Evolutionary conservation across 345 rosid species (phyloP).

Genomic region (Populus pruinosa): DNA sequence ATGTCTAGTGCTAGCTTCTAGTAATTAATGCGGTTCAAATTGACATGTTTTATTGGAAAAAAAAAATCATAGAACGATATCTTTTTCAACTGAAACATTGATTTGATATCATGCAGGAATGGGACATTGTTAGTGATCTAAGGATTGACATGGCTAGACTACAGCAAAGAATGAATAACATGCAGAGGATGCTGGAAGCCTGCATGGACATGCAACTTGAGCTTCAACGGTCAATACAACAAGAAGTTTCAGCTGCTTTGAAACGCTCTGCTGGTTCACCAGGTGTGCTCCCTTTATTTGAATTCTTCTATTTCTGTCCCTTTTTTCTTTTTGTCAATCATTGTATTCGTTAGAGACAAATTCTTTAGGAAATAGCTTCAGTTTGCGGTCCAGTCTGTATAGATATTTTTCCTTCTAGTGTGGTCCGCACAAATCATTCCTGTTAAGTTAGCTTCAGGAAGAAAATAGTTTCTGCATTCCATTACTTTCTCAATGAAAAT

Average conservation of each 20-base stretch:
- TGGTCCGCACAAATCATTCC: neutral
- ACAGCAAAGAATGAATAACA: slow-evolving; percentile 88
- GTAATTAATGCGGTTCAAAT: neutral
- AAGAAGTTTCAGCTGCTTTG: slow-evolving; percentile 85
- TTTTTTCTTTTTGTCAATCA: neutral
- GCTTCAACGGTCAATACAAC: slow-evolving; percentile 83
- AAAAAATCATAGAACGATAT: neutral
- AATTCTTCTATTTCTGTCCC: neutral
- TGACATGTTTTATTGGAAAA: neutral
- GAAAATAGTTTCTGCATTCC: neutral
- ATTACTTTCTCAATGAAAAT: neutral
- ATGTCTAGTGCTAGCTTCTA: neutral
- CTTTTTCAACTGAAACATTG: neutral
- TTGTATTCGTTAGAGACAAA: neutral
- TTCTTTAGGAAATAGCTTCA: neutral
- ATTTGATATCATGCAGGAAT: slow-evolving; percentile 51
- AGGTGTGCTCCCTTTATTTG: slow-evolving; percentile 37
- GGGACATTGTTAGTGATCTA: slow-evolving; percentile 76
- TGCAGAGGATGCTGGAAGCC: slow-evolving; percentile 89
- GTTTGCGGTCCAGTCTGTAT: neutral
- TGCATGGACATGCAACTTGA: slow-evolving; percentile 99
- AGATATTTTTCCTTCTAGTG: neutral
- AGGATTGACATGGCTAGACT: slow-evolving; percentile 88
- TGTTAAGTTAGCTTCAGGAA: neutral
- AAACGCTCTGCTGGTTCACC: slow-evolving; percentile 51